Percentiles rank a stretch among this genome's conserved stretches.
phyloP scores from a whole-genome alignment of 2,329 filamentous ascomycete genomes.

The Cladosporium sp. region DNA sequence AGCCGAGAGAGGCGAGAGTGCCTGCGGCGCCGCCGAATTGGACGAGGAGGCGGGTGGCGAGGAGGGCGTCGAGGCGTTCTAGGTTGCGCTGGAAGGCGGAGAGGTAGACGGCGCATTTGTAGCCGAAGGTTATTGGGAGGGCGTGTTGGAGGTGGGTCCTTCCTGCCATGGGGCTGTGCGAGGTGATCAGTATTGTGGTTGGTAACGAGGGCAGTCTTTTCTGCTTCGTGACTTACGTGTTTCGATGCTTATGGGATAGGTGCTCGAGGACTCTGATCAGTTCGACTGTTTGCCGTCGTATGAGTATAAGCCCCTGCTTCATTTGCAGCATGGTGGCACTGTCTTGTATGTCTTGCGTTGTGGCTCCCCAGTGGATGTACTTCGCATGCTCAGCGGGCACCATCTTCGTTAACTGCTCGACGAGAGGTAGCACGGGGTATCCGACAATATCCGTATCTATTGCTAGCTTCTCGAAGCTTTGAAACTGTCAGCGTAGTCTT shows the following conservation, averaged over 20 bases:
- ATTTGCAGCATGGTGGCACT: conserved; percentile 33
- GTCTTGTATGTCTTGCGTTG: conserved; percentile 36
- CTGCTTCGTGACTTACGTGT: neutral
- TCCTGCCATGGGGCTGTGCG: conserved; percentile 30
- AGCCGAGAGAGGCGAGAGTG: conserved; percentile 31
- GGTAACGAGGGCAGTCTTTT: neutral
- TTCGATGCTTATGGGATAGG: neutral
- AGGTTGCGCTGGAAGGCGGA: conserved; percentile 33
- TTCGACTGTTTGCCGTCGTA: conserved; percentile 21
- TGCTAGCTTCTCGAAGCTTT: conserved; percentile 5
- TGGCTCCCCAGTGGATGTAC: conserved; percentile 36
- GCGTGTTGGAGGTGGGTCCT: conserved; percentile 36
- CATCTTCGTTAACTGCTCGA: conserved; percentile 30
- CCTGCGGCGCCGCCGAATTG: conserved; percentile 37
- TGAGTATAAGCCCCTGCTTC: conserved; percentile 25
- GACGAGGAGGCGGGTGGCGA: conserved; percentile 30
- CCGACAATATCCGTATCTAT: conserved; percentile 34
- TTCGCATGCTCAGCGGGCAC: conserved; percentile 29
- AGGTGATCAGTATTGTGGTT: neutral
- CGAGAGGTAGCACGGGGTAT: conserved; percentile 35
- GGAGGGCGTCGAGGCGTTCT: conserved; percentile 29
- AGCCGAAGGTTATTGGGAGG: conserved; percentile 36
- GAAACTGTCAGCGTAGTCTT: neutral
- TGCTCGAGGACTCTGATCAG: conserved; percentile 17
- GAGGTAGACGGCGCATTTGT: conserved; percentile 36